These are phyloP conservation scores for Fusarium luffae DNA, from an alignment of 2,329 filamentous ascomycete species.

Conservation along the genomic window DNA sequence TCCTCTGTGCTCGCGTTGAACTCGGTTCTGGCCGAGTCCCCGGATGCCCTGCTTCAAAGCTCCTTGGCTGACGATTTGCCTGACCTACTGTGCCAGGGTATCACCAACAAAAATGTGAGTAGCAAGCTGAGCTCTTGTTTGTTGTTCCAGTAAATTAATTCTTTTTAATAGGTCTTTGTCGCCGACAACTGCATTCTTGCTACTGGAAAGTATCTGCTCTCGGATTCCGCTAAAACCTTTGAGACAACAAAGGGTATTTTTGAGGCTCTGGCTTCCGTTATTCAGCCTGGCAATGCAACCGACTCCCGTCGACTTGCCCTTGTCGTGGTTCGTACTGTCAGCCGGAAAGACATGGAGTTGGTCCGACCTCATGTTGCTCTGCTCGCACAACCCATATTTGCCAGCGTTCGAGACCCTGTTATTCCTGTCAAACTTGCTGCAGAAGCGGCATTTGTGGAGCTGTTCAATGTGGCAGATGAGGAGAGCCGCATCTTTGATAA, in stretches of 20 bases:
- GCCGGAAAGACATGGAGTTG: constrained; percentile 81
- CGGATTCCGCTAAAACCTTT: constrained; percentile 73
- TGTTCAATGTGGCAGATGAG: constrained; percentile 91
- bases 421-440: constrained; percentile 96
- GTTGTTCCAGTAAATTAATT: neutral
- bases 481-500: constrained; percentile 90
- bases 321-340: constrained; percentile 87
- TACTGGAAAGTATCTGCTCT: constrained; percentile 88
- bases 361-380: constrained; percentile 83
- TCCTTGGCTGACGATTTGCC: constrained; percentile 78
- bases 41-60: constrained; percentile 73
- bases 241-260: constrained; percentile 84
- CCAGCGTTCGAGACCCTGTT: constrained; percentile 87
- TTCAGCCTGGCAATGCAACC: constrained; percentile 79
- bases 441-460: constrained; percentile 90
- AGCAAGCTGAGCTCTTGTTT: neutral
- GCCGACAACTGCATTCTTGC: constrained; percentile 90
- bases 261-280: constrained; percentile 77
- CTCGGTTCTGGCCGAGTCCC: constrained; percentile 84
- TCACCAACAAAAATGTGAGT: constrained; percentile 79
- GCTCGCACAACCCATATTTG: constrained; percentile 87
- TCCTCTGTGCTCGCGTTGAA: constrained; percentile 89
- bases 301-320: constrained; percentile 89
- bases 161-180: constrained; percentile 72
- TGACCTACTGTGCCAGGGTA: constrained; percentile 81